A percentile compares a stretch with the other conserved stretches of the same genome.
Conservation (phyloP, 495 filamentous ascomycete genomes). For the Penicillium riverlandense region DNA sequence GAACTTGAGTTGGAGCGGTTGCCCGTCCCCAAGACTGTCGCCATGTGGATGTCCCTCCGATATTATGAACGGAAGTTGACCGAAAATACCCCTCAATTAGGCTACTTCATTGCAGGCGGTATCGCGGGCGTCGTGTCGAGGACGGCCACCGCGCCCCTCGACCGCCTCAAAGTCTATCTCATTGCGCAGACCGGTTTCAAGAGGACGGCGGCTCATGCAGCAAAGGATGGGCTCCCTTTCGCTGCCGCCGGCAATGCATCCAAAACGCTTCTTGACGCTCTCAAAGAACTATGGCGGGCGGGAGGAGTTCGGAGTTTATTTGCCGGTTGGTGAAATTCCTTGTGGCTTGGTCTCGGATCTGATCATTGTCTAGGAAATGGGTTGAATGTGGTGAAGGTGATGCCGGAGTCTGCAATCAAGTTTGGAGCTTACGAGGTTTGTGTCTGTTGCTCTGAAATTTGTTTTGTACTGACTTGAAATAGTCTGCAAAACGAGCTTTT, state of each 20-base stretch:
- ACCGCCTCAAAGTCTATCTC: constrained; percentile 94
- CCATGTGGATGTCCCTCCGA: constrained; percentile 43
- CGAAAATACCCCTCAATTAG: constrained; percentile 63
- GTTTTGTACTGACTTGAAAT: constrained; percentile 8
- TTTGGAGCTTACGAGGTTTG: constrained; percentile 88
- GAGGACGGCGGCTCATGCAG: constrained; percentile 54
- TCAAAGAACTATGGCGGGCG: constrained; percentile 69
- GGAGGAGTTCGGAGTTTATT: constrained; percentile 92
- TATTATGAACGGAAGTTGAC: constrained; percentile 54
- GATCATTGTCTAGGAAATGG: constrained; percentile 66
- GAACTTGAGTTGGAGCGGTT: constrained; percentile 40
- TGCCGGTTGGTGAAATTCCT: constrained; percentile 58
- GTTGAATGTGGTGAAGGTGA: constrained; percentile 92
- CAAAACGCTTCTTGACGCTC: constrained; percentile 62
- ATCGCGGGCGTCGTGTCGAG: constrained; percentile 86
- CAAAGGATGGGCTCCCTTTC: constrained; percentile 63
- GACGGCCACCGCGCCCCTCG: constrained; percentile 89
- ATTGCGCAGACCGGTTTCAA: constrained; percentile 77
- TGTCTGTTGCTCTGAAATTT: not conserved
- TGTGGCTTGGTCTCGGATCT: too few relatives aligned
- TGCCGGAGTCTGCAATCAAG: constrained; percentile 95
- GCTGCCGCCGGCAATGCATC: constrained; percentile 58
- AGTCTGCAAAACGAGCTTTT: constrained; percentile 84
- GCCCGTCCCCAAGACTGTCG: constrained; percentile 36
- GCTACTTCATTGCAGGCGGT: constrained; percentile 95